These are phyloP conservation scores for Solanum lignicaule DNA, from an alignment of 257 asterid species.

Conservation along the genomic window DNA sequence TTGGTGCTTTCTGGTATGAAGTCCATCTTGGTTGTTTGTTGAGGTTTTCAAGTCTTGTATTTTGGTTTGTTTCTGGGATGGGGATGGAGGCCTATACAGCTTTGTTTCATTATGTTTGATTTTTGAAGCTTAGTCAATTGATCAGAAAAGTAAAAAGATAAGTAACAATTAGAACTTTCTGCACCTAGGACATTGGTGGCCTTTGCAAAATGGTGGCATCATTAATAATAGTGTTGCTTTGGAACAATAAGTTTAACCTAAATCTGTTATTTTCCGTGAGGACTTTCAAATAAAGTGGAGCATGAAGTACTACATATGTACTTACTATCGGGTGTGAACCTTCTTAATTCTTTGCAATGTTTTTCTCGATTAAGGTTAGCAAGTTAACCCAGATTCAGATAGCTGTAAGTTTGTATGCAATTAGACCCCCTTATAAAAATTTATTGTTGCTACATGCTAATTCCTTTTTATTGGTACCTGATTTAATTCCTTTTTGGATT, in stretches of 20 bases:
- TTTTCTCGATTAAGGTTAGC: background rate
- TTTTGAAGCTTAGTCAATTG: background rate
- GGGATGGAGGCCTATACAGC: background rate
- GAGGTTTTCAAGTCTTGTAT: background rate
- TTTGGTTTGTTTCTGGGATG: background rate
- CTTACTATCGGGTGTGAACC: background rate
- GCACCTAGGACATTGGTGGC: background rate
- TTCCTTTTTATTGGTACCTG: background rate
- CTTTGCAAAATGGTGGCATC: background rate
- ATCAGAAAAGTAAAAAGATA: background rate
- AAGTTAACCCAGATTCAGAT: background rate
- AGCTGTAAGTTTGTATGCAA: background rate
- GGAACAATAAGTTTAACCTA: background rate
- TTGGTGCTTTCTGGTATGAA: background rate
- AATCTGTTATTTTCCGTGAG: background rate
- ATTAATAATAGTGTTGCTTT: background rate
- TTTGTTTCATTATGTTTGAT: background rate
- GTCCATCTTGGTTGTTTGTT: background rate
- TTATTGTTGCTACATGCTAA: background rate
- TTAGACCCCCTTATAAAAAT: background rate
- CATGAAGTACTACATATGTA: background rate
- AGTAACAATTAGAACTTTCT: background rate
- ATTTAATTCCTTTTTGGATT: background rate
- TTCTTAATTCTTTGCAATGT: background rate
- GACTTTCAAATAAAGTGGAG: background rate